Evolutionary conservation across 805 yeast genomes (phyloP).

Genomic region (Saccharomycopsis sp.): DNA sequence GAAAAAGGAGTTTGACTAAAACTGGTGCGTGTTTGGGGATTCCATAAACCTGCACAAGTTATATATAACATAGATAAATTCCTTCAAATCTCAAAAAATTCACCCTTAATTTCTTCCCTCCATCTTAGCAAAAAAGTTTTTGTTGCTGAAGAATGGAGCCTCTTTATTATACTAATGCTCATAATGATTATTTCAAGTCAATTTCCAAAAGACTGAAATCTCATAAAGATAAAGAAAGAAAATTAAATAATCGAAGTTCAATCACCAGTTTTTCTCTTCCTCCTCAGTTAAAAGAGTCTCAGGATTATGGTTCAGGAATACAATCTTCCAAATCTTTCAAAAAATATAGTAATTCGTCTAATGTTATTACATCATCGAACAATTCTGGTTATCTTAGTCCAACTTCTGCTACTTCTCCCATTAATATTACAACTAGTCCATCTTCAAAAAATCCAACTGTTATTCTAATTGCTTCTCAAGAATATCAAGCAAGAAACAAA

Average conservation of each 20-base stretch:
- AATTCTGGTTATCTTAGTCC: not conserved
- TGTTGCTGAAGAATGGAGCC: constrained; percentile 15
- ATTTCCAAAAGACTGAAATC: constrained; percentile 13
- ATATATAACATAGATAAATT: too few relatives aligned
- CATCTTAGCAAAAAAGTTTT: too few relatives aligned
- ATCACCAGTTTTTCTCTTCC: constrained; percentile 14
- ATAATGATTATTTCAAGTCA: constrained; percentile 16
- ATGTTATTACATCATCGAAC: not conserved
- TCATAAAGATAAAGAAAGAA: constrained; percentile 10
- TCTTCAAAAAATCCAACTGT: constrained; percentile 2
- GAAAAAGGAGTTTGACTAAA: too few relatives aligned
- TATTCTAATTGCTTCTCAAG: constrained; percentile 37
- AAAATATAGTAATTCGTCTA: not conserved
- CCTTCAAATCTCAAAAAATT: too few relatives aligned
- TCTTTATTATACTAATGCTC: constrained; percentile 15
- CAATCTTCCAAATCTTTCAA: not conserved
- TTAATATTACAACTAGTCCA: not conserved
- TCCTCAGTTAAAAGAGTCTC: not conserved
- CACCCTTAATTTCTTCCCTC: too few relatives aligned
- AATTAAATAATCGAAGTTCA: constrained; percentile 7
- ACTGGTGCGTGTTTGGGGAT: too few relatives aligned
- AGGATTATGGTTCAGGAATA: not conserved
- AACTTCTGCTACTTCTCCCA: not conserved
- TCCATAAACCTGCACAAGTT: too few relatives aligned
- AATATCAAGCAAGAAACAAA: constrained; percentile 33